Base-by-base conservation (phyloP, 202 grass and related monocot species). In the Panicum virgatum region DNA sequence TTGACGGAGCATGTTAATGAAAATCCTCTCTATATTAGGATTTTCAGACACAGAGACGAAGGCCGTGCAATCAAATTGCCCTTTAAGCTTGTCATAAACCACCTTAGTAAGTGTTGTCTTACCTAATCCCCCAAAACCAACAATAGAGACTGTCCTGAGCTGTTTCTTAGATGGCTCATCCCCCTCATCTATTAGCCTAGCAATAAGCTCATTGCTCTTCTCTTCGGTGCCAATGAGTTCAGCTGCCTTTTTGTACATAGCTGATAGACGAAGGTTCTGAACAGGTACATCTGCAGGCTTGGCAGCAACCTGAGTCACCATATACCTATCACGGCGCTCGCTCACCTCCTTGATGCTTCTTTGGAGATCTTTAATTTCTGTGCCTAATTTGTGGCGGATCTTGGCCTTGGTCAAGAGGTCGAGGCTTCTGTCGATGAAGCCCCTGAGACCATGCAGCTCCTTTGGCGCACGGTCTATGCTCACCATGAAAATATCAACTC, bases 51-150 rank as follows among this genome's bases (percentile, higher is more conserved):
- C 13, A 0, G 56, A 13, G 64, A 82, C 69, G 43, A 82, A 75
- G 6, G 70, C 70, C 12, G 0, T 3, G 44, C 80, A 83, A 10
- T 44, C 16, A 8, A 65, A 83, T 4, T 75, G 0, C 11, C 0
- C 16, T 20, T 29, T 20, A 5, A 83, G 5, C 59, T 65, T 83
- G 5, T 75, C 11, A 27, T 83, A 83, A 6, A 66, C 72, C 0
- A 37, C 2, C 2, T 66, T 76, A 2, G 82, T 72, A 36, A 84
- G 72, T 38, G 82, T 77, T 9, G 82, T 84, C 29, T 84, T 84
- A 0, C 72, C 82, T 37, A 84, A 5, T 18, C 72, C 82, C 15
- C 71, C 82, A 8, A 82, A 5, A 5, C 69, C 57, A 60, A 77
- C 62, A 60, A 77, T 48, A 0, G 72, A 60, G 12, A 77, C 15